A percentile compares a stretch with the other conserved stretches of the same genome.
Conservation (phyloP, 139 green algal species). For the Chlamydomonas asymmetrica region DNA sequence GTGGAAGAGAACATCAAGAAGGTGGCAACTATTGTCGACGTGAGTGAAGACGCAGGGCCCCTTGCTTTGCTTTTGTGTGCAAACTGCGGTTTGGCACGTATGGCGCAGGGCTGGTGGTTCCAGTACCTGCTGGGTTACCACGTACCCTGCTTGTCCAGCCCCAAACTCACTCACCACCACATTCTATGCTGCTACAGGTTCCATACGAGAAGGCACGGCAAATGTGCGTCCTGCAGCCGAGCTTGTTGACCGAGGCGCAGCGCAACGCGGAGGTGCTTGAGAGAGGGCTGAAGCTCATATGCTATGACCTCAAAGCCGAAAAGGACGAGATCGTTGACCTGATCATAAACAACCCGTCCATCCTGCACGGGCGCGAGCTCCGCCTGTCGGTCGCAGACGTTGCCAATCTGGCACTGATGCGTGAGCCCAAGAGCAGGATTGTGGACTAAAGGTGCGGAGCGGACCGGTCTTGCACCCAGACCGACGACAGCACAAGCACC, state of each 20-base stretch:
- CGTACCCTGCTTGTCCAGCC: background rate
- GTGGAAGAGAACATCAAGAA: conserved; percentile 27
- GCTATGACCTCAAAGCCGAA: conserved; percentile 49
- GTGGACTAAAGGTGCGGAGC: no score
- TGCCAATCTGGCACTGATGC: conserved; percentile 55
- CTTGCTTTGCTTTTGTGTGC: background rate
- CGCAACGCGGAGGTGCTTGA: conserved; percentile 46
- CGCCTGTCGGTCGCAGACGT: conserved; percentile 59
- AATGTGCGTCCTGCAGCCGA: conserved; percentile 54
- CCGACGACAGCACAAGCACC: no score
- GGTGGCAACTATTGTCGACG: conserved; percentile 43
- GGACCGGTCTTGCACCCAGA: no score
- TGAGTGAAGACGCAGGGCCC: conserved; percentile 16
- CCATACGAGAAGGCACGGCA: conserved; percentile 40
- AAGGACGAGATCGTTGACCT: conserved; percentile 62
- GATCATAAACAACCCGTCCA: conserved; percentile 53
- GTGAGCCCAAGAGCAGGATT: conserved; percentile 55
- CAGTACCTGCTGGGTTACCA: background rate
- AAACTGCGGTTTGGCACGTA: background rate
- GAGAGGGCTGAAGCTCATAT: conserved; percentile 52
- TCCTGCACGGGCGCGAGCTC: conserved; percentile 57
- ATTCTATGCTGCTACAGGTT: conserved; percentile 15
- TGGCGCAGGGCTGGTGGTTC: background rate
- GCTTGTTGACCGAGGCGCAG: conserved; percentile 53
- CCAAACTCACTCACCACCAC: background rate